Evolutionary conservation across 108 stramenopile species (phyloP).

Genomic region (Cyclotella sp.): DNA sequence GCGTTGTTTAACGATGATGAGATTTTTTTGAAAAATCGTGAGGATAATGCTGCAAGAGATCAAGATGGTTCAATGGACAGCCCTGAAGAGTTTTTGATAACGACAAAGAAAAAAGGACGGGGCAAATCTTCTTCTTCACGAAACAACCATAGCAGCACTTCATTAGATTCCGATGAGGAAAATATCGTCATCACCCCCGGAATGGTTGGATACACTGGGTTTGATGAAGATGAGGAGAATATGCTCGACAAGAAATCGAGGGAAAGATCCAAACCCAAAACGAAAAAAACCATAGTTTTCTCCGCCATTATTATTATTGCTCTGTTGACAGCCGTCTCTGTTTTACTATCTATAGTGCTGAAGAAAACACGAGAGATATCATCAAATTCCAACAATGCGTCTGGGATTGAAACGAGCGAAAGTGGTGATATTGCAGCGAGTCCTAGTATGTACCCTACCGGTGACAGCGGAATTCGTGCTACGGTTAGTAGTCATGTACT

Average conservation of each 20-base stretch:
- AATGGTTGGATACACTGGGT: slow-evolving; percentile 29
- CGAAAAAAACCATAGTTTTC: neutral
- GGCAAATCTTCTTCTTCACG: neutral
- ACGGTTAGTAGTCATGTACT: neutral
- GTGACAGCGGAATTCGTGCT: neutral
- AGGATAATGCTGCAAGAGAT: neutral
- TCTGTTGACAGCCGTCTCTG: neutral
- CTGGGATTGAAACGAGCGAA: neutral
- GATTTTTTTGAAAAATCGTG: neutral
- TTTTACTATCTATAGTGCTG: neutral
- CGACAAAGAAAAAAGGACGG: slow-evolving; percentile 1
- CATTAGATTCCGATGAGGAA: slow-evolving; percentile 7
- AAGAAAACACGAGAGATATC: neutral
- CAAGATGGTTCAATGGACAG: neutral
- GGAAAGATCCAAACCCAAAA: slow-evolving; percentile 2
- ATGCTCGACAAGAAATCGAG: neutral
- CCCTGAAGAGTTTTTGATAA: slow-evolving; percentile 3
- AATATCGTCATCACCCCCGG: neutral
- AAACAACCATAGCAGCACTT: neutral
- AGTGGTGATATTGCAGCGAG: neutral
- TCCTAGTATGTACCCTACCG: neutral
- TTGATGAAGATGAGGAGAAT: slow-evolving; percentile 19
- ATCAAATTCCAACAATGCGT: too few relatives aligned
- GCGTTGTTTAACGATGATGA: slow-evolving; percentile 4
- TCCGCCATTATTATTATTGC: neutral